Percentiles rank a stretch among this genome's conserved stretches.
Evolutionary conservation across 2,329 filamentous ascomycete species (phyloP).

Genomic region (Penicillium sp.): DNA sequence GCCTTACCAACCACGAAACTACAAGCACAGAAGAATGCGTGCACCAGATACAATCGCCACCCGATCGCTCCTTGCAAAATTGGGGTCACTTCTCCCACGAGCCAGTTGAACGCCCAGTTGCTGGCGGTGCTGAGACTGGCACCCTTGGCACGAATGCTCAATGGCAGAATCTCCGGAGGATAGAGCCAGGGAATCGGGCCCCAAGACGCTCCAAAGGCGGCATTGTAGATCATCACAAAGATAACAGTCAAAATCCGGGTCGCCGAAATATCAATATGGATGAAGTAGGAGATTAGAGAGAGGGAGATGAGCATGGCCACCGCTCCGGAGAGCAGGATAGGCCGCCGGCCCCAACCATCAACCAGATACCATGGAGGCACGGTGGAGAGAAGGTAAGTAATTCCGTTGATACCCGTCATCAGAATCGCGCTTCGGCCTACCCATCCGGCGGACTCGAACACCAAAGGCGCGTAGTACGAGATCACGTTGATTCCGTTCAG

Average conservation of each 20-base stretch:
- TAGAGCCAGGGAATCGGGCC: slow-evolving; percentile 98
- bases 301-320: slow-evolving; percentile 86
- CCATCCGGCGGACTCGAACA: slow-evolving; percentile 98
- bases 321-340: slow-evolving; percentile 87
- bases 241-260: slow-evolving; percentile 86
- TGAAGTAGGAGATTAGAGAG: slow-evolving; percentile 90
- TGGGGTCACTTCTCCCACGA: slow-evolving; percentile 93
- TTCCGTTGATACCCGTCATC: slow-evolving; percentile 95
- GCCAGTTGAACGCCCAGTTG: slow-evolving; percentile 98
- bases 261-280: slow-evolving; percentile 75
- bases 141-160: slow-evolving; percentile 96
- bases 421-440: slow-evolving; percentile 83
- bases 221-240: slow-evolving; percentile 98
- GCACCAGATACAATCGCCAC: slow-evolving; percentile 91
- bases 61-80: slow-evolving; percentile 88
- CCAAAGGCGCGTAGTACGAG: slow-evolving; percentile 94
- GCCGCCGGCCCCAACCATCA: slow-evolving; percentile 84
- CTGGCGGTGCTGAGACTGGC: slow-evolving; percentile 93
- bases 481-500: slow-evolving; percentile 99
- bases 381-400: slow-evolving; percentile 87
- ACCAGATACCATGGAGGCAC: slow-evolving; percentile 97
- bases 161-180: slow-evolving; percentile 94
- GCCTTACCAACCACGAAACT: slow-evolving; percentile 92
- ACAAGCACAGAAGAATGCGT: slow-evolving; percentile 93
- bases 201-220: slow-evolving; percentile 96